Conservation (phyloP, 2,329 filamentous ascomycete species). For the Huntiella moniliformis region DNA sequence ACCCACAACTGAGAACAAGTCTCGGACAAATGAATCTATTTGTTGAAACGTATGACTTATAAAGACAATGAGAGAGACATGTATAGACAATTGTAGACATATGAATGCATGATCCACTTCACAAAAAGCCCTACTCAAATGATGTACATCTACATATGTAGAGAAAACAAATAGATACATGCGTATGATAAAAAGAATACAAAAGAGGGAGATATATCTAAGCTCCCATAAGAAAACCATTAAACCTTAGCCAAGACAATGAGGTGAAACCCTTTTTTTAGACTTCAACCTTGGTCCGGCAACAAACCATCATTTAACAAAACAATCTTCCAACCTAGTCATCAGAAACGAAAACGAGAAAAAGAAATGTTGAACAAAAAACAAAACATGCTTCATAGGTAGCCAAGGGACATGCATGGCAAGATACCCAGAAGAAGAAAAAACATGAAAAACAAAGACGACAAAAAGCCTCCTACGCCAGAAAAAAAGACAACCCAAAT, state of each 20-base stretch:
- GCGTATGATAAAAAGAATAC: neutral
- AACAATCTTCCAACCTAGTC: too few relatives aligned
- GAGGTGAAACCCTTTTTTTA: too few relatives aligned
- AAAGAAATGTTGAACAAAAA: neutral
- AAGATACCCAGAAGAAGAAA: neutral
- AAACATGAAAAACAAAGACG: neutral
- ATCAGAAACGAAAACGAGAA: too few relatives aligned
- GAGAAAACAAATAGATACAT: neutral
- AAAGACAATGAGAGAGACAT: too few relatives aligned
- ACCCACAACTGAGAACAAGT: too few relatives aligned
- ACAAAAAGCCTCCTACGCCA: conserved; percentile 3
- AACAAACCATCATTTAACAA: too few relatives aligned
- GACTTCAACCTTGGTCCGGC: too few relatives aligned
- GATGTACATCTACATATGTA: too few relatives aligned
- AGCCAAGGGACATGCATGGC: neutral
- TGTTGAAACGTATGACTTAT: too few relatives aligned
- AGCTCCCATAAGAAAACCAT: too few relatives aligned
- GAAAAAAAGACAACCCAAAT: neutral
- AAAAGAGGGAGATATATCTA: neutral
- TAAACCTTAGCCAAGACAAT: too few relatives aligned
- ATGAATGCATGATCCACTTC: neutral
- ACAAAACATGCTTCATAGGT: neutral
- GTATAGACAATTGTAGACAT: neutral
- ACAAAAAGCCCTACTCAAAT: neutral
- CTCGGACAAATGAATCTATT: too few relatives aligned